Evolutionary conservation across 306 rosid species (phyloP).

Genomic region (Pyrus pyrifolia): DNA sequence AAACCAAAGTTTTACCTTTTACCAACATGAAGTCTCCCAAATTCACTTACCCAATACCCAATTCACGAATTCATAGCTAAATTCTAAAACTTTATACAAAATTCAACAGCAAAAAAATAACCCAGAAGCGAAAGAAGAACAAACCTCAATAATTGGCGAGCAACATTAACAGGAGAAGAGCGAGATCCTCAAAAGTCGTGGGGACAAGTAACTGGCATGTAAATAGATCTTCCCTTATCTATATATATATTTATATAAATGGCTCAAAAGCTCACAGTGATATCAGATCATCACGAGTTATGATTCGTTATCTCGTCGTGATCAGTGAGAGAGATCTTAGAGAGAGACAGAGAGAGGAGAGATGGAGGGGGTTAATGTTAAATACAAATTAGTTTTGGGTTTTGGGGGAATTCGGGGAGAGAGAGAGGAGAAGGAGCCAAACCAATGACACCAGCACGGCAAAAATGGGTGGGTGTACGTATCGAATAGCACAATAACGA

Average conservation of each 20-base stretch:
- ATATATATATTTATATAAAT: not conserved
- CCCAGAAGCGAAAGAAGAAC: slow-evolving; percentile 1
- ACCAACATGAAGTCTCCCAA: not conserved
- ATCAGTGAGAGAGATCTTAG: not conserved
- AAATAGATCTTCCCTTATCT: not conserved
- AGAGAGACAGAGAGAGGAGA: not conserved
- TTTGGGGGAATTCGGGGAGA: not conserved
- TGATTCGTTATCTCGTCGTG: slow-evolving; percentile 4
- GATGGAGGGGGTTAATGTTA: not conserved
- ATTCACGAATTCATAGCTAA: not conserved
- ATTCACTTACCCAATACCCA: not conserved
- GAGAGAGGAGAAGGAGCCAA: slow-evolving; percentile 1
- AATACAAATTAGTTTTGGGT: not conserved
- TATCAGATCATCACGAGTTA: not conserved
- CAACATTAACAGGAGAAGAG: not conserved
- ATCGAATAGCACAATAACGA: not conserved
- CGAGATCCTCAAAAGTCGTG: slow-evolving; percentile 9
- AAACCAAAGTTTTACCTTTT: not conserved
- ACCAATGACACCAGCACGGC: slow-evolving; percentile 12
- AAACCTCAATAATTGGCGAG: slow-evolving; percentile 17
- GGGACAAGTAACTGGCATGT: not conserved
- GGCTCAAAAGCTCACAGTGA: not conserved
- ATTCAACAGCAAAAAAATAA: not conserved
- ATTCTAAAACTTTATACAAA: not conserved
- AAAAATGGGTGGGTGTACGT: not conserved